These are phyloP conservation scores for Calocera viscosa DNA, from an alignment of 768 basidiomycete species.

Conservation along the genomic window DNA sequence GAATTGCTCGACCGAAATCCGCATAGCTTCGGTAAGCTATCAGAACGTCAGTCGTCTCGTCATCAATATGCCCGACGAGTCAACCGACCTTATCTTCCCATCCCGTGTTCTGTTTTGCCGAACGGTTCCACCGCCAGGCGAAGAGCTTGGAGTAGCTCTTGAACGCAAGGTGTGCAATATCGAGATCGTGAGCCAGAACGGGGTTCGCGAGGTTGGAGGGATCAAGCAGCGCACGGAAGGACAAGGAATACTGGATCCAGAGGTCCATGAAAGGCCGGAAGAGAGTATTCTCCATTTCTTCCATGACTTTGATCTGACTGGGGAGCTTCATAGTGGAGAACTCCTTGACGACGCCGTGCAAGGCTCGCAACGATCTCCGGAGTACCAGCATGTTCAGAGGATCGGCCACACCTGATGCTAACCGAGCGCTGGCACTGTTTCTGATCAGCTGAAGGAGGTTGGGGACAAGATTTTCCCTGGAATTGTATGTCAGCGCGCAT, in stretches of 20 bases:
- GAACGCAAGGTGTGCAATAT: conserved; percentile 54
- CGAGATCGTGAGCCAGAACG: conserved; percentile 37
- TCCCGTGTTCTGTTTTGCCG: conserved; percentile 33
- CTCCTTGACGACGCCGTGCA: conserved; percentile 59
- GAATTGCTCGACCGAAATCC: conserved; percentile 44
- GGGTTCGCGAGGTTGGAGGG: conserved; percentile 29
- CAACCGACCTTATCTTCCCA: conserved; percentile 44
- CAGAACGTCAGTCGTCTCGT: conserved; percentile 13
- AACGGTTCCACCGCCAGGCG: conserved; percentile 55
- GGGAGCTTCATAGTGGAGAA: conserved; percentile 58
- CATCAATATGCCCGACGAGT: conserved; percentile 13
- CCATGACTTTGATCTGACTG: conserved; percentile 53
- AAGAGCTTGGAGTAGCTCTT: conserved; percentile 62
- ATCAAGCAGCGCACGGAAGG: conserved; percentile 27
- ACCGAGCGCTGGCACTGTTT: conserved; percentile 39
- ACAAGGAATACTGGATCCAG: conserved; percentile 44
- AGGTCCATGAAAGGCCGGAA: conserved; percentile 27
- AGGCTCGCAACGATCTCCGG: conserved; percentile 47
- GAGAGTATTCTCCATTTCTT: conserved; percentile 31
- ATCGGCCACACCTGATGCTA: conserved; percentile 33
- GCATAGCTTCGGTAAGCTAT: conserved; percentile 53
- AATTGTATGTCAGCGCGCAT: conserved; percentile 11
- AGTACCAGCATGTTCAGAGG: conserved; percentile 38
- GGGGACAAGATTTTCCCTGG: conserved; percentile 49
- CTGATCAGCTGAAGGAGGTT: conserved; percentile 46